Conservation (phyloP, 805 yeast species). For the Nakazawaea peltata region DNA sequence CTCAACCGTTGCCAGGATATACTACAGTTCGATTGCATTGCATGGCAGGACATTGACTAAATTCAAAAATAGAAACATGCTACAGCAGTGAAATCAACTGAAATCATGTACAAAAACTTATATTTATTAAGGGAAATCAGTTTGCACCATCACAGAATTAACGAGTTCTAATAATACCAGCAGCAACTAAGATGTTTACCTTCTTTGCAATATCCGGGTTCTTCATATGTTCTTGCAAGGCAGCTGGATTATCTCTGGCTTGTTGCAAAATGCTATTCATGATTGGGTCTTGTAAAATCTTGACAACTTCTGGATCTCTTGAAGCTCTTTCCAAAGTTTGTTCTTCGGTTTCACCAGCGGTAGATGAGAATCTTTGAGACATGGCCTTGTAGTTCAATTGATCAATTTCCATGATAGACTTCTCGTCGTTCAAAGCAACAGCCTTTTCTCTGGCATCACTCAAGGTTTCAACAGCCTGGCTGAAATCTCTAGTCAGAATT, state of each 20-base stretch:
- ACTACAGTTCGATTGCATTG: no score
- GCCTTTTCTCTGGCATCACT: conserved; percentile 74
- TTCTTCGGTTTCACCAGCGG: conserved; percentile 87
- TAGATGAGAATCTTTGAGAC: conserved; percentile 70
- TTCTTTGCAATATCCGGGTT: conserved; percentile 89
- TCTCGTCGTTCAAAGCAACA: conserved; percentile 49
- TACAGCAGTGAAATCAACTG: no score
- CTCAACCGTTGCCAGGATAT: no score
- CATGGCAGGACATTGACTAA: no score
- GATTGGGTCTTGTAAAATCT: conserved; percentile 86
- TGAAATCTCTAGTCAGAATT: conserved; percentile 82
- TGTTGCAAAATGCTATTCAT: conserved; percentile 94
- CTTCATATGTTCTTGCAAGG: conserved; percentile 94
- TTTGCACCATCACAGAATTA: conserved; percentile 23
- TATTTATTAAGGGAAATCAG: no score
- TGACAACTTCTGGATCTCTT: conserved; percentile 89
- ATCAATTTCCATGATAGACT: conserved; percentile 69
- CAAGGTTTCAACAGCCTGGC: conserved; percentile 74
- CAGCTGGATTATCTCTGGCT: conserved; percentile 93
- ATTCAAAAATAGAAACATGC: no score
- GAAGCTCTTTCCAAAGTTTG: conserved; percentile 87
- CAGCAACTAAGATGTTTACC: conserved; percentile 84
- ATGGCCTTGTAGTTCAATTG: conserved; percentile 71
- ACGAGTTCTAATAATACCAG: conserved; percentile 93
- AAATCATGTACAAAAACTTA: no score